Evolutionary conservation across 306 rosid species (phyloP), one percentile per base, ranked within the genome.

Genomic region (Erythrophleum fordii): DNA sequence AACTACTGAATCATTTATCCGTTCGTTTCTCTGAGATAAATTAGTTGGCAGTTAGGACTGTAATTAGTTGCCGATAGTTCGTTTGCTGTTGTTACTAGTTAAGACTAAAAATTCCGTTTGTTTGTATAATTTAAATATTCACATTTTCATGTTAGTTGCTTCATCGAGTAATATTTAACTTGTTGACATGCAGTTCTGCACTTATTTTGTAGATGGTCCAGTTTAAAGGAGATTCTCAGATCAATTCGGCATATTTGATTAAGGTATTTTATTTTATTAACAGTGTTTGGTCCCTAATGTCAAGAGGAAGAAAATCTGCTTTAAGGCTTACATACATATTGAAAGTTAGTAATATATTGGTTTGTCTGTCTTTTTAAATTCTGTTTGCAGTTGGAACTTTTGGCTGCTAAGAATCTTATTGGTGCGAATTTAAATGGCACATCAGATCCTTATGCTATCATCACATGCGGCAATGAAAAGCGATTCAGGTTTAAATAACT

Each of bases 361-460:
- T 4, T 35, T 69, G 67, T 75, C 52, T 23, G 62, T 39, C 61
- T 64, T 71, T 80, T 17, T 29, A 12, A 37, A 77, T 78, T 78
- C 11, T 81, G 41, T 84, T 73, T 91, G 83, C 90, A 95, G 99
- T 70, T 95, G 88, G 98, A 95, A 86, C 85, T 95, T 69, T 85
- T 95, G 92, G 99, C 99, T 70, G 99, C 99, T 55, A 95, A 95
- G 86, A 95, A 93, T 82, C 92, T 95, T 23, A 75, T 93, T 53
- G 97, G 94, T 83, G 99, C 99, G 67, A 95, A 95, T 86, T 83
- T 95, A 77, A 95, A 95, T 89, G 99, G 99, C 81, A 93, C 97
- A 5, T 93, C 99, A 2, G 99, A 95, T 88, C 99, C 99, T 29
- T 95, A 95, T 87, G 98, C 87, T 71, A 90, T 95, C 80, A 95